These are phyloP conservation scores for Orobanche coerulescens DNA, from an alignment of 257 asterid species.

Conservation along the genomic window DNA sequence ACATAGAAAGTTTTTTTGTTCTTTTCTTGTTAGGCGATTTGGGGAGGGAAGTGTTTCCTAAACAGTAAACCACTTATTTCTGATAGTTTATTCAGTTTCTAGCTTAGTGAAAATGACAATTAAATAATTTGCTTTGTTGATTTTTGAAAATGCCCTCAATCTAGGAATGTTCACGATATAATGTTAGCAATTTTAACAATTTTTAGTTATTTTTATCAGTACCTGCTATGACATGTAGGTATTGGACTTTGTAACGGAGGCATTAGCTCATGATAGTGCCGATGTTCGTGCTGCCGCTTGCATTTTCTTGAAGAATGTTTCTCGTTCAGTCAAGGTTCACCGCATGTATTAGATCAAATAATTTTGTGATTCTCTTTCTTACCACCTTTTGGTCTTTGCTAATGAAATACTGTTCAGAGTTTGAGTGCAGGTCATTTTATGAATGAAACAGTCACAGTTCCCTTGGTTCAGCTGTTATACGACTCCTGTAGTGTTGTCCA, in stretches of 20 bases:
- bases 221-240: conserved; percentile 39
- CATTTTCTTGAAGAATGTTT: conserved; percentile 63
- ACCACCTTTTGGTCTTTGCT: conserved; percentile 25
- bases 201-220: neutral
- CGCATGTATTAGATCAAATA: conserved; percentile 1
- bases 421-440: conserved; percentile 81
- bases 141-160: neutral
- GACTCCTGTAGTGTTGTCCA: conserved; percentile 57
- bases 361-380: neutral
- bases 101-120: neutral
- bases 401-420: conserved; percentile 42
- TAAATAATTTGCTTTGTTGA: neutral
- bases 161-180: neutral
- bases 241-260: conserved; percentile 40
- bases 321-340: conserved; percentile 89
- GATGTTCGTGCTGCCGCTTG: conserved; percentile 90
- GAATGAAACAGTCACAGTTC: conserved; percentile 47
- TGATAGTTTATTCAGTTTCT: neutral
- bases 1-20: neutral
- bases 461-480: conserved; percentile 67
- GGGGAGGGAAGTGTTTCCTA: neutral
- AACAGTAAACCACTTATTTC: neutral
- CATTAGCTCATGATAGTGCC: conserved; percentile 58
- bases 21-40: neutral
- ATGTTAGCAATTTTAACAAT: neutral